Evolutionary conservation across 2,329 filamentous ascomycete species (phyloP).

Genomic region (Diaporthe helianthi): DNA sequence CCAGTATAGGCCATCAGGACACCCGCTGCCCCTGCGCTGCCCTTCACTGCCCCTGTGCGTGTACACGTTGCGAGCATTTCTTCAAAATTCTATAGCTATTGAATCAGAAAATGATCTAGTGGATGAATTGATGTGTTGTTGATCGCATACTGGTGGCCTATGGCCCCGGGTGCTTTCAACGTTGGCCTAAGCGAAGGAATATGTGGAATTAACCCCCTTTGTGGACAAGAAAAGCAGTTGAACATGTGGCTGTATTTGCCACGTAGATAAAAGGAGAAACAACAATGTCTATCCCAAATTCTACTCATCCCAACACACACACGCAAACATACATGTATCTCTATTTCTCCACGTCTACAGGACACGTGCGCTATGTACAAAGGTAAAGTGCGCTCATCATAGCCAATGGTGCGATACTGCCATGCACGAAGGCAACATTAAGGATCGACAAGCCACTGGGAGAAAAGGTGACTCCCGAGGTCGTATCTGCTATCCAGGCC

Average conservation of each 20-base stretch:
- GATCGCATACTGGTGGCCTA: neutral
- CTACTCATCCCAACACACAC: too few relatives aligned
- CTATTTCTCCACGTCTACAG: neutral
- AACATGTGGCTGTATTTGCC: neutral
- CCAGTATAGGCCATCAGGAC: neutral
- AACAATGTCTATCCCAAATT: neutral
- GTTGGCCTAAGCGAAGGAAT: too few relatives aligned
- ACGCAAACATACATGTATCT: neutral
- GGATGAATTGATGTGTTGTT: neutral
- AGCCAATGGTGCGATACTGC: neutral
- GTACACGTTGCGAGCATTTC: neutral
- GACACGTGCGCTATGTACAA: neutral
- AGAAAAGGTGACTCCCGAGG: too few relatives aligned
- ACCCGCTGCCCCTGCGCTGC: neutral
- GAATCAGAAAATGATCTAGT: neutral
- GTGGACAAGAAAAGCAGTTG: neutral
- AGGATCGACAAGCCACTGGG: neutral
- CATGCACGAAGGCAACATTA: neutral
- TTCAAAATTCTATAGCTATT: neutral
- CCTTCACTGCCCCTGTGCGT: neutral
- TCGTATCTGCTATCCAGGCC: too few relatives aligned
- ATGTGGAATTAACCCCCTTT: too few relatives aligned
- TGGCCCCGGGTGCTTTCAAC: neutral
- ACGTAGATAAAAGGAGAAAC: neutral
- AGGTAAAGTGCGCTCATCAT: neutral